Evolutionary conservation across 192 early-diverging fungal genomes (phyloP).

Genomic region (Coemansia sp.): DNA sequence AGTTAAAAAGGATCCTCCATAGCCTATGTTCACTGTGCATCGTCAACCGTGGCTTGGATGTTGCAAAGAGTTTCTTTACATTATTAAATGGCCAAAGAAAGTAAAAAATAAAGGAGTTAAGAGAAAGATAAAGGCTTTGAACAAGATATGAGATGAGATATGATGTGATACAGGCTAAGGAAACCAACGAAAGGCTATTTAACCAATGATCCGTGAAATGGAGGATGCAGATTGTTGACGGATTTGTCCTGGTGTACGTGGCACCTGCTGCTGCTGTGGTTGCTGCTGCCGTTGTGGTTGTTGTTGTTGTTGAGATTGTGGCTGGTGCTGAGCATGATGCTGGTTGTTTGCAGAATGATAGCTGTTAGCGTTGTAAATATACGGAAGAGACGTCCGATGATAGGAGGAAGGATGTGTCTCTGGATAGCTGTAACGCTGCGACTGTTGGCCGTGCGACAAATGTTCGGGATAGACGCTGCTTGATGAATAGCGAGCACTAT

Average conservation of each 20-base stretch:
- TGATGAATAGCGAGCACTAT: neutral
- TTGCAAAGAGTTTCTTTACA: neutral
- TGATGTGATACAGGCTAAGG: neutral
- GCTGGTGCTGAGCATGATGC: neutral
- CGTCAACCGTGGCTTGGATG: too few species aligned
- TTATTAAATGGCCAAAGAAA: neutral
- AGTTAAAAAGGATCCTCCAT: too few species aligned
- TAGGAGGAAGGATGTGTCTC: neutral
- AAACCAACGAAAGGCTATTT: neutral
- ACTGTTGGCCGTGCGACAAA: neutral
- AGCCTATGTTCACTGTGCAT: too few species aligned
- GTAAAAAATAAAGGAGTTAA: neutral
- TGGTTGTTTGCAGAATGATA: neutral
- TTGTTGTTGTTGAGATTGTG: slow-evolving; percentile 3
- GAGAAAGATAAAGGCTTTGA: neutral
- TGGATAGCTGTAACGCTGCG: neutral
- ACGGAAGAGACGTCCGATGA: slow-evolving; percentile 1
- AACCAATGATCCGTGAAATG: slow-evolving; percentile 40
- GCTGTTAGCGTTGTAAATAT: slow-evolving; percentile 2
- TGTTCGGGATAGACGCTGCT: neutral
- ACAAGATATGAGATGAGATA: neutral
- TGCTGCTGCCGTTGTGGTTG: neutral
- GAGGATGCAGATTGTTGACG: slow-evolving; percentile 18
- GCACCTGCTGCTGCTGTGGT: slow-evolving; percentile 11
- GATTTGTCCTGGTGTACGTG: slow-evolving; percentile 3